Conservation (phyloP, 306 rosid genomes). For the Citrullus amarus region DNA sequence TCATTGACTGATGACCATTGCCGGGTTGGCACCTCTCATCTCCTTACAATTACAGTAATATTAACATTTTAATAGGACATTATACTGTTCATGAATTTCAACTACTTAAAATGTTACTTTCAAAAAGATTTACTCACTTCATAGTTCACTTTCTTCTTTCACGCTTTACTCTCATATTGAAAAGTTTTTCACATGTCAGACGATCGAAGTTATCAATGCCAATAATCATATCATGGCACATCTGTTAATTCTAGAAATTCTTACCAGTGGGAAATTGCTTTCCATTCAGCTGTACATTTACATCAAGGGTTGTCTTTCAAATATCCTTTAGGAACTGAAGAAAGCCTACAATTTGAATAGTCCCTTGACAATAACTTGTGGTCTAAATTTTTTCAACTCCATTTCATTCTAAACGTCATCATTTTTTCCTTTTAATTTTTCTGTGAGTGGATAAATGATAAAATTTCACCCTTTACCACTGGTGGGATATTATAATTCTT, state of each 20-base stretch:
- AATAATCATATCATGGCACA: background rate
- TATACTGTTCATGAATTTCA: background rate
- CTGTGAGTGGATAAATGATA: background rate
- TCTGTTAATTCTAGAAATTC: background rate
- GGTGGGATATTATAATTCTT: background rate
- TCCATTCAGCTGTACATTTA: background rate
- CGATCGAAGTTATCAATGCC: background rate
- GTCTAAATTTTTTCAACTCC: background rate
- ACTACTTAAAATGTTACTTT: background rate
- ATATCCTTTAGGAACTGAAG: background rate
- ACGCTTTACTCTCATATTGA: background rate
- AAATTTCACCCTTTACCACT: background rate
- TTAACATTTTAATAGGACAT: background rate
- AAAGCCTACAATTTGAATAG: background rate
- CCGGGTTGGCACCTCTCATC: constrained; percentile 49
- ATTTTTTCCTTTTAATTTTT: background rate
- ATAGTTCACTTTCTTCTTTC: background rate
- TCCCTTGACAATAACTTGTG: background rate
- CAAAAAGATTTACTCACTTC: background rate
- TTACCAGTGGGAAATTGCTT: background rate
- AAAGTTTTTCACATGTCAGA: background rate
- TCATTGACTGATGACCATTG: constrained; percentile 83
- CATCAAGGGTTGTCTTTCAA: background rate
- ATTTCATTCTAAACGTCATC: background rate
- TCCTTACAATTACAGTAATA: constrained; percentile 7